These are phyloP conservation scores for Haplosporangium gracile DNA, from an alignment of 192 early-diverging fungal genomes.

Conservation along the genomic window DNA sequence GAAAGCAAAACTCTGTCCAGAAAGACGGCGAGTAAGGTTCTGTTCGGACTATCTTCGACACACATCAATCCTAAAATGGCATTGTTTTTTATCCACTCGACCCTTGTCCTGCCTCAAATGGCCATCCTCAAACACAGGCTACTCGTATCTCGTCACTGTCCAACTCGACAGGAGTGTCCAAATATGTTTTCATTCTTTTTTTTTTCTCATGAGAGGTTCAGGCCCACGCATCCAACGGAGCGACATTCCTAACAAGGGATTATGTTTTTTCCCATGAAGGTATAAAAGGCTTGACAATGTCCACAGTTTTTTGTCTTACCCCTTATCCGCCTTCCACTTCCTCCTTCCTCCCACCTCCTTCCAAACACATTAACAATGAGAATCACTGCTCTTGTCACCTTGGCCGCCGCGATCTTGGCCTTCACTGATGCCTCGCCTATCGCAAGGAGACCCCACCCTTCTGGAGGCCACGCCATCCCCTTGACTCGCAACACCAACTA, in stretches of 20 bases:
- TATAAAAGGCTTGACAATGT: not conserved
- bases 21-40: too few species aligned
- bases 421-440: slow-evolving; percentile 17
- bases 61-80: not conserved
- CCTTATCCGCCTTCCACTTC: not conserved
- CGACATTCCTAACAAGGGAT: not conserved
- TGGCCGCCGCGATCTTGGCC: slow-evolving; percentile 5
- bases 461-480: slow-evolving; percentile 13
- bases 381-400: slow-evolving; percentile 9
- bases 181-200: not conserved
- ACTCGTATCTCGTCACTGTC: not conserved
- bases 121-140: not conserved
- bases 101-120: not conserved
- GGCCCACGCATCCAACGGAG: not conserved
- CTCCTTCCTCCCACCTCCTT: not conserved
- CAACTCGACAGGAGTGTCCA: not conserved
- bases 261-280: not conserved
- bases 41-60: not conserved
- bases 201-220: not conserved
- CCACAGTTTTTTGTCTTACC: not conserved
- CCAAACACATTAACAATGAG: not conserved
- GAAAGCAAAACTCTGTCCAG: too few species aligned
- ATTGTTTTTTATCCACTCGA: slow-evolving; percentile 4
- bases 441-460: not conserved
- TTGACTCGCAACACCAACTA: slow-evolving; percentile 7